Percentiles rank a stretch among this genome's conserved stretches.
These are phyloP conservation scores for Mentha longifolia DNA, from an alignment of 257 asterid species.

Conservation along the genomic window DNA sequence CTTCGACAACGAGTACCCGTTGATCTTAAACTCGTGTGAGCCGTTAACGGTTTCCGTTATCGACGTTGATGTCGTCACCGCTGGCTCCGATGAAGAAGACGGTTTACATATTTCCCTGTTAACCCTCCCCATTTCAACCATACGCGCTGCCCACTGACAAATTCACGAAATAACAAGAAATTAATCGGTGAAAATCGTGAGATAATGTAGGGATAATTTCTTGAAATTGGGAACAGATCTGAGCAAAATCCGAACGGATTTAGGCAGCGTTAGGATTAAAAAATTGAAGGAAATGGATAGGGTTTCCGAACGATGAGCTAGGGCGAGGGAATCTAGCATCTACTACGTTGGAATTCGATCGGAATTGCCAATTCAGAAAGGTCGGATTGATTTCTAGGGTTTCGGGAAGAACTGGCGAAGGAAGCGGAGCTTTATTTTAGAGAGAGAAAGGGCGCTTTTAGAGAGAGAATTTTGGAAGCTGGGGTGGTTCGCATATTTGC, in stretches of 20 bases:
- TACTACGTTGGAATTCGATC: not conserved
- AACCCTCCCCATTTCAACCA: slow-evolving; percentile 71
- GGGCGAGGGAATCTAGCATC: slow-evolving; percentile 32
- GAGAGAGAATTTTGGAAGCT: slow-evolving; percentile 21
- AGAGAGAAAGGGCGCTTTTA: slow-evolving; percentile 26
- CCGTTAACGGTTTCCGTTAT: slow-evolving; percentile 86
- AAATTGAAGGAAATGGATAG: slow-evolving; percentile 21
- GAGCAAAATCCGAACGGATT: not conserved
- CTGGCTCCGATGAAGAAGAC: slow-evolving; percentile 49
- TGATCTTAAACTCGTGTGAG: slow-evolving; percentile 77
- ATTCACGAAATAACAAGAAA: not conserved
- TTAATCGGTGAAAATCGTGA: not conserved
- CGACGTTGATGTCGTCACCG: slow-evolving; percentile 79
- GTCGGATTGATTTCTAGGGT: slow-evolving; percentile 42
- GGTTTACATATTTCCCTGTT: slow-evolving; percentile 48
- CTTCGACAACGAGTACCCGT: slow-evolving; percentile 76
- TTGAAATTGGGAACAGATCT: slow-evolving; percentile 34
- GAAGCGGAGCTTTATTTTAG: slow-evolving; percentile 13
- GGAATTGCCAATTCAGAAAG: slow-evolving; percentile 24
- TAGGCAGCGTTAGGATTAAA: not conserved
- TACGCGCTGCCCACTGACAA: not conserved
- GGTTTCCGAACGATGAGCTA: slow-evolving; percentile 23
- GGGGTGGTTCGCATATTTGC: slow-evolving; percentile 3
- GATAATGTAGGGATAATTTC: not conserved
- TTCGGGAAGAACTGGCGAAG: slow-evolving; percentile 32